phyloP scores from a whole-genome alignment of 1,139 yeast species.

The Yamadazyma triangularis region DNA sequence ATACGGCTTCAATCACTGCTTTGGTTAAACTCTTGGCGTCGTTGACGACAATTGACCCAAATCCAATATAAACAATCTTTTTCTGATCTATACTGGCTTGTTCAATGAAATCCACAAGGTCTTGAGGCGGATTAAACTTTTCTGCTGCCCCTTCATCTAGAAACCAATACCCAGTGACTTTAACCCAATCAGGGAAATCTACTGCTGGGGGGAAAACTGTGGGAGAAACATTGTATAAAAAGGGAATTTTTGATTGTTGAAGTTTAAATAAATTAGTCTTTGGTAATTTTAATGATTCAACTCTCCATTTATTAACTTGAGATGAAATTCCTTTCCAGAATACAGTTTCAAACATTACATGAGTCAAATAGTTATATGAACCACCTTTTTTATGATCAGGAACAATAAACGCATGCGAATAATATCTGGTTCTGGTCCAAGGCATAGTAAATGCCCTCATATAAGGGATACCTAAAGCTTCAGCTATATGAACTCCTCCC shows the following conservation, averaged over 20 bases:
- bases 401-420: slow-evolving; percentile 93
- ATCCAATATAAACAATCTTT: slow-evolving; percentile 85
- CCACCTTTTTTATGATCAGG: slow-evolving; percentile 95
- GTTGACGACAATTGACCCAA: slow-evolving; percentile 90
- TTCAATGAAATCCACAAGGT: slow-evolving; percentile 56
- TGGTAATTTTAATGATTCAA: slow-evolving; percentile 55
- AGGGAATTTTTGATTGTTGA: slow-evolving; percentile 80
- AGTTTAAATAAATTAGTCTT: slow-evolving; percentile 66
- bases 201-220: slow-evolving; percentile 86
- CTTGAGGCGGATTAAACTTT: slow-evolving; percentile 62
- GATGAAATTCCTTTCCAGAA: slow-evolving; percentile 93
- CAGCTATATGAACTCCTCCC: slow-evolving; percentile 95
- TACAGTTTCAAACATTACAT: slow-evolving; percentile 85
- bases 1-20: slow-evolving; percentile 75
- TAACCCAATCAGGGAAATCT: slow-evolving; percentile 92
- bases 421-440: slow-evolving; percentile 93
- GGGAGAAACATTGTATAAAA: slow-evolving; percentile 84
- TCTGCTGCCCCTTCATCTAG: slow-evolving; percentile 61
- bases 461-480: slow-evolving; percentile 82
- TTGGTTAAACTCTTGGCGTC: slow-evolving; percentile 74
- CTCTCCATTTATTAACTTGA: slow-evolving; percentile 87
- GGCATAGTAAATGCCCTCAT: slow-evolving; percentile 98
- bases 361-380: slow-evolving; percentile 85
- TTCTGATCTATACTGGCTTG: slow-evolving; percentile 57
- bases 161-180: slow-evolving; percentile 95